Evolutionary conservation across 1,139 yeast genomes (phyloP).

Genomic region (Sugiyamaella castrensis): DNA sequence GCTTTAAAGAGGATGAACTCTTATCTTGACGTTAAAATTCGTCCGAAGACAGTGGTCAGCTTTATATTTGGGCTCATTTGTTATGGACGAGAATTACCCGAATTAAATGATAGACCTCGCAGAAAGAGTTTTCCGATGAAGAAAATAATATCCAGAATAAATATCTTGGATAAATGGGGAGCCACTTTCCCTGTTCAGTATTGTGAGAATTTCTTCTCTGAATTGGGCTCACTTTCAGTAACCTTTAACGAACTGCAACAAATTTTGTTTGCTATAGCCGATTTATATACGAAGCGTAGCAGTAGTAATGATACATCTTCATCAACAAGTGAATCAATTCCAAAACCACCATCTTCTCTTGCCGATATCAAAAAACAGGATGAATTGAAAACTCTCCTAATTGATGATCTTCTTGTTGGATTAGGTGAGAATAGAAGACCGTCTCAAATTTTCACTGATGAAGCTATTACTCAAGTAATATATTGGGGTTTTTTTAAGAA

Average conservation of each 20-base stretch:
- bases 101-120: neutral
- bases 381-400: neutral
- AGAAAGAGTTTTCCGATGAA: neutral
- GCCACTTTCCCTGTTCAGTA: constrained; percentile 4
- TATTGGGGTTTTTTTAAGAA: constrained; percentile 11
- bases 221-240: constrained; percentile 1
- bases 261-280: constrained; percentile 1
- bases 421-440: neutral
- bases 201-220: constrained; percentile 6
- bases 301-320: neutral
- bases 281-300: constrained; percentile 1
- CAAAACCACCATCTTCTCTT: neutral
- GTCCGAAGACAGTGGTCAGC: constrained; percentile 1
- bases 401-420: neutral
- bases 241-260: constrained; percentile 4
- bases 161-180: constrained; percentile 7
- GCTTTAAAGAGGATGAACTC: constrained; percentile 2
- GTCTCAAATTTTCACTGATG: constrained; percentile 6
- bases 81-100: constrained; percentile 8
- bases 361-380: neutral
- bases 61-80: constrained; percentile 5
- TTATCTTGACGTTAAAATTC: neutral
- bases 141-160: neutral
- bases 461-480: constrained; percentile 7
- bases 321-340: neutral